Base-by-base conservation (phyloP, 2,329 filamentous ascomycete genomes). In the Sporothrix schenckii region DNA sequence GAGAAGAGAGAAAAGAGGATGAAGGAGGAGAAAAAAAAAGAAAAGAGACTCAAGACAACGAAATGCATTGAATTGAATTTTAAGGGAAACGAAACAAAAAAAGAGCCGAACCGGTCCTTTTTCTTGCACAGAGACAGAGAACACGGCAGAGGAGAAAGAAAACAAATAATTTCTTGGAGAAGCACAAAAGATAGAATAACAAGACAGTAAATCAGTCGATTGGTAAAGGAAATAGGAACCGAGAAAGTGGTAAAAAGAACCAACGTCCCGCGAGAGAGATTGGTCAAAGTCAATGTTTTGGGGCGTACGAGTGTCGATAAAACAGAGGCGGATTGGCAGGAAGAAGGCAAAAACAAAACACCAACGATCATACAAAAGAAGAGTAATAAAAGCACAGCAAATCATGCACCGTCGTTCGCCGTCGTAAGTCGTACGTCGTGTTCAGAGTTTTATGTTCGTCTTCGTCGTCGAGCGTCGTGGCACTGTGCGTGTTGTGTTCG, bases 401-500 rank as follows among this genome's bases (percentile, higher is more conserved):
- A 16, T 50, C 27, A 66, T 66, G 63, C 63, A 66, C 63, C 63
- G 63, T 66, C 47, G 63, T 66, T 66, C 63, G 63, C 63, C 63
- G 63, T 66, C 63, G 63, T 66, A 50, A 66, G 44, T 66, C 63
- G 63, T 66, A 52, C 63, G 47, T 66, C 63, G 63, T 66, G 24
- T 50, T 34, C 14, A 66, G 19, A 50, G 63, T 52, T 27, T 2
- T 27, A 34, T 41, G 47, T 66, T 66, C 63, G 63, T 66, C 63
- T 66, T 66, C 47, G 63, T 66, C 47, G 61, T 53, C 63, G 63
- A 66, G 63, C 63, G 63, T 66, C 63, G 63, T 66, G 47, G 63
- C 63, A 66, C 6, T 41, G 54, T 50, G 5, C 11, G 16, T 47
- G 61, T 66, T 66, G 63, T 66, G 63, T 66, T 53, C 13, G 65